These are phyloP conservation scores for Stromatinia cepivora DNA, from an alignment of 2,329 filamentous ascomycete genomes.

Conservation along the genomic window DNA sequence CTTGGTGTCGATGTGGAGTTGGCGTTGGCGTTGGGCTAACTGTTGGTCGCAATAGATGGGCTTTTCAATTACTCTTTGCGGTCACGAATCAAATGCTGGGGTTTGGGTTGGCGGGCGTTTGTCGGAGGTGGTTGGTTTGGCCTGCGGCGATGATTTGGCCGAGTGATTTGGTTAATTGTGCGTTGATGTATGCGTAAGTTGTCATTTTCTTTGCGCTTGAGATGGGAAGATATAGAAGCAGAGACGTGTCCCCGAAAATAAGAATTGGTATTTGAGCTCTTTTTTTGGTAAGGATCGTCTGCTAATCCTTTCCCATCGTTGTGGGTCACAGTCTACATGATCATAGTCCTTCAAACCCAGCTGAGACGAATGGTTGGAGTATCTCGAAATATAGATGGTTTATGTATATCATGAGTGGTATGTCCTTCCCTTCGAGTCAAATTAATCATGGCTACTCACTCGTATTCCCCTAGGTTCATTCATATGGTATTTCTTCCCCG, in stretches of 20 bases:
- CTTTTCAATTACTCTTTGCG: slow-evolving; percentile 58
- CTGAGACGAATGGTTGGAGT: slow-evolving; percentile 50
- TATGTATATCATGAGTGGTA: slow-evolving; percentile 45
- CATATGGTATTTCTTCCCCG: slow-evolving; percentile 56
- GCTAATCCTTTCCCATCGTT: slow-evolving; percentile 24
- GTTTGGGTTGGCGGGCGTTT: slow-evolving; percentile 61
- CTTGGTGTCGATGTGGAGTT: neutral
- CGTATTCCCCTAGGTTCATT: neutral
- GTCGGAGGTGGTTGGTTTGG: slow-evolving; percentile 57
- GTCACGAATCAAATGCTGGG: slow-evolving; percentile 63
- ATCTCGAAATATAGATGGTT: slow-evolving; percentile 48
- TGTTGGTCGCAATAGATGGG: neutral
- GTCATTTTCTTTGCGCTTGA: slow-evolving; percentile 38
- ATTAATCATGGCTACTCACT: neutral
- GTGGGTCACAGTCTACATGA: slow-evolving; percentile 56
- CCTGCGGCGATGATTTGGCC: slow-evolving; percentile 68
- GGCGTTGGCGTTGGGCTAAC: neutral
- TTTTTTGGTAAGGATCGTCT: no score
- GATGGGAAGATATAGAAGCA: neutral
- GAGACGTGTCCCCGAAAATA: neutral
- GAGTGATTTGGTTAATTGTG: slow-evolving; percentile 53
- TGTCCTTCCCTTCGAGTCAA: slow-evolving; percentile 37
- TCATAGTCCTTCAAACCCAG: slow-evolving; percentile 51
- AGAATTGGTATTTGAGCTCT: neutral
- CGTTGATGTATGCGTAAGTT: slow-evolving; percentile 46